These are phyloP conservation scores for Leucaena leucocephala DNA, from an alignment of 306 rosid genomes.

Conservation along the genomic window DNA sequence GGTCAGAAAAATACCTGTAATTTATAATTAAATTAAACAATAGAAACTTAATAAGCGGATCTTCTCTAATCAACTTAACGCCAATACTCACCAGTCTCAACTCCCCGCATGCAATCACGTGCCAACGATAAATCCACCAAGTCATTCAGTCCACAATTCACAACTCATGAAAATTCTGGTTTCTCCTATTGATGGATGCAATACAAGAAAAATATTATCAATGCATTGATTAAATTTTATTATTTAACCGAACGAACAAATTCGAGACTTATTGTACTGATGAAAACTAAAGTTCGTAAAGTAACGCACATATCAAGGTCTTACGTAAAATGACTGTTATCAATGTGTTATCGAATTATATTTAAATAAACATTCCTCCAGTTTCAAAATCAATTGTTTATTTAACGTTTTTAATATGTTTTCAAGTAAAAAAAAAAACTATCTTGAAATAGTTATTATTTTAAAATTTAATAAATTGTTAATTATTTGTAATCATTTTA, in stretches of 20 bases:
- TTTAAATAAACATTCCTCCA: background rate
- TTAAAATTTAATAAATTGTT: too few relatives aligned
- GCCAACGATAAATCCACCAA: background rate
- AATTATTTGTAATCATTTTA: too few relatives aligned
- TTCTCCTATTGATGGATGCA: background rate
- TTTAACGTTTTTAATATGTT: background rate
- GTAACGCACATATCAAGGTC: background rate
- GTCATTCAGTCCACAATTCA: background rate
- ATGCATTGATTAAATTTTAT: background rate
- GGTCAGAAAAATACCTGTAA: background rate
- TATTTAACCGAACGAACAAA: background rate
- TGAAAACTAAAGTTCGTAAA: background rate
- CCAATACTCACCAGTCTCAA: background rate
- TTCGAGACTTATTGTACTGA: too few relatives aligned
- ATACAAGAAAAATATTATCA: too few relatives aligned
- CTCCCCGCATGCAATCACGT: background rate
- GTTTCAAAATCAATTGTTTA: background rate
- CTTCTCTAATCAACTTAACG: background rate
- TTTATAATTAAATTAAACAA: background rate
- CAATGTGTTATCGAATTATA: too few relatives aligned
- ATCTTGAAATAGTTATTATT: too few relatives aligned
- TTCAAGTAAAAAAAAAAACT: background rate
- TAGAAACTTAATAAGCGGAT: background rate
- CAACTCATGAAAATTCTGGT: background rate
- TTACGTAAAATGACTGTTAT: background rate